A percentile compares a stretch with the other conserved stretches of the same genome.
Evolutionary conservation across 257 asterid genomes (phyloP).

Genomic region (Cynanchum wilfordii): DNA sequence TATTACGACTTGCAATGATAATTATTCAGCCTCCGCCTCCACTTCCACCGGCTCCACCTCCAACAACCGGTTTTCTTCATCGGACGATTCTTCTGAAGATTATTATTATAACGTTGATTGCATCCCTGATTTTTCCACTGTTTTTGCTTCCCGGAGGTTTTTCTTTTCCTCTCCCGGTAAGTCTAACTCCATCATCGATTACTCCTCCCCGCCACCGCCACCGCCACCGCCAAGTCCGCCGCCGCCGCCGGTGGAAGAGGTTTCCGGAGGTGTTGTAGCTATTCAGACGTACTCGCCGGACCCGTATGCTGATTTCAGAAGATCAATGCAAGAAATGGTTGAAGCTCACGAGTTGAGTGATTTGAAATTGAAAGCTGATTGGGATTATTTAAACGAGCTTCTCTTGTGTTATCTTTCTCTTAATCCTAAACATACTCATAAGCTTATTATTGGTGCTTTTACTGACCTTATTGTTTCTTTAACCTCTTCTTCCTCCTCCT

Average conservation of each 20-base stretch:
- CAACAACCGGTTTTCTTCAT: slow-evolving; percentile 29
- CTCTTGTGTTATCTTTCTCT: slow-evolving; percentile 54
- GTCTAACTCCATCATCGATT: slow-evolving; percentile 64
- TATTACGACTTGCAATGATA: too few species aligned
- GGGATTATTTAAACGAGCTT: slow-evolving; percentile 69
- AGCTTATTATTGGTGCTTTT: slow-evolving; percentile 57
- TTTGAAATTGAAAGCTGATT: slow-evolving; percentile 28
- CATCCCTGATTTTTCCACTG: slow-evolving; percentile 53
- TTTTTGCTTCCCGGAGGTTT: slow-evolving; percentile 77
- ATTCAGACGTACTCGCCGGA: slow-evolving; percentile 59
- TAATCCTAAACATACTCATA: slow-evolving; percentile 67
- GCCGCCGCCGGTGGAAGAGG: slow-evolving; percentile 1
- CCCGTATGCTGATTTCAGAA: slow-evolving; percentile 58
- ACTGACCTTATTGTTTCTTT: slow-evolving; percentile 61
- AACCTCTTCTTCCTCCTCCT: slow-evolving; percentile 20
- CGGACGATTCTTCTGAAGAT: neutral
- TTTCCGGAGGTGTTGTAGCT: slow-evolving; percentile 57
- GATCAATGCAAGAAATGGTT: slow-evolving; percentile 82
- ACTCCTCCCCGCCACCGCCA: slow-evolving; percentile 11
- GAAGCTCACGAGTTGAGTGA: slow-evolving; percentile 41
- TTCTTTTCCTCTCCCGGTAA: slow-evolving; percentile 74
- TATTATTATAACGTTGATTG: slow-evolving; percentile 30
- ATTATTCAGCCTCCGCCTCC: slow-evolving; percentile 16
- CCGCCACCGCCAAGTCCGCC: slow-evolving; percentile 10
- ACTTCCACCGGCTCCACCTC: slow-evolving; percentile 36